Conservation (phyloP, 2,329 filamentous ascomycete genomes). For the Cladosporium sp. region DNA sequence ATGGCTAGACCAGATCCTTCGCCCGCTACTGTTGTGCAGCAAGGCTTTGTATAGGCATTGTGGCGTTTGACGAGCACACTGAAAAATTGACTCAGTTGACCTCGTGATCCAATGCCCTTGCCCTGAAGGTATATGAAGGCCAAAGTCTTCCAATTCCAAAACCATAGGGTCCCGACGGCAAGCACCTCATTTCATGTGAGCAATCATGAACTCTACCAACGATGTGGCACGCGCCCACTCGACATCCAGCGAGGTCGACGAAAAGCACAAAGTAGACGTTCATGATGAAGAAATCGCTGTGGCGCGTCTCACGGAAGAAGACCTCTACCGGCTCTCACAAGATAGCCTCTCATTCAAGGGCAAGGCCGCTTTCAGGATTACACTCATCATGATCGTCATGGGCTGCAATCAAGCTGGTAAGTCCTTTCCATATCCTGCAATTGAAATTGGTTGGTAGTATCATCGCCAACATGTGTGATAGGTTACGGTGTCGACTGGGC, state of each 20-base stretch:
- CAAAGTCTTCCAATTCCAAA: neutral
- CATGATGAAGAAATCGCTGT: neutral
- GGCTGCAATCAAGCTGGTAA: neutral
- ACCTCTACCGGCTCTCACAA: neutral
- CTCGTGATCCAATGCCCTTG: neutral
- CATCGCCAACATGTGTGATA: neutral
- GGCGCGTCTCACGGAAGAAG: neutral
- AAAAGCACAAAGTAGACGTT: neutral
- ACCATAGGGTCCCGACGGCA: neutral
- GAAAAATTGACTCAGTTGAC: neutral
- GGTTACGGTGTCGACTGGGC: conserved; percentile 52
- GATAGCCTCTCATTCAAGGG: neutral
- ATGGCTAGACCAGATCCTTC: neutral
- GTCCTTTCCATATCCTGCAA: neutral
- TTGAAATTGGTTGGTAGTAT: too few relatives aligned
- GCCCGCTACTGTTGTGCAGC: neutral
- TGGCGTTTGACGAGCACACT: neutral
- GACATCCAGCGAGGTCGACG: neutral
- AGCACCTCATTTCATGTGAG: neutral
- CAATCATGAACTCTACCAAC: neutral
- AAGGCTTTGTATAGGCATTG: neutral
- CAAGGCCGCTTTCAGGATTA: neutral
- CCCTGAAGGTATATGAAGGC: neutral
- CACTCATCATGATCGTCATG: neutral
- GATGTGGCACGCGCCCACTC: neutral